Evolutionary conservation across 2,329 filamentous ascomycete genomes (phyloP).

Genomic region (Aspergillus cejpii): DNA sequence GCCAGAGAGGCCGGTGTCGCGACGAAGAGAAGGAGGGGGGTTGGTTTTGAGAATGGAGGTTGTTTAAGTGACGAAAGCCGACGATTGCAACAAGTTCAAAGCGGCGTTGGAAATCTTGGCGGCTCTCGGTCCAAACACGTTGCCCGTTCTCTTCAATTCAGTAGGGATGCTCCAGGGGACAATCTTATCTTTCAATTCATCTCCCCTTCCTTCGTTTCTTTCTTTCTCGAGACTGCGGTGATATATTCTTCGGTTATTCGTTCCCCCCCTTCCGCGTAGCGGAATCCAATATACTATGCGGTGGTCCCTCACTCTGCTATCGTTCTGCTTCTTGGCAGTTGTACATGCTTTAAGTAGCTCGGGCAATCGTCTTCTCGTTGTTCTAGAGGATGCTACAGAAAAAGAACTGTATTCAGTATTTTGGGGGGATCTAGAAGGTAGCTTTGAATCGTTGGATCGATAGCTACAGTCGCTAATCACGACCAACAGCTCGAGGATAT

Average conservation of each 20-base stretch:
- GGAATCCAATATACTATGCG: constrained; percentile 54
- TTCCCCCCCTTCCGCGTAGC: constrained; percentile 30
- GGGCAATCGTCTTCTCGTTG: constrained; percentile 73
- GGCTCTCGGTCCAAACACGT: constrained; percentile 39
- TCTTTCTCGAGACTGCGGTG: constrained; percentile 12
- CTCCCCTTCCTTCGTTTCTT: constrained; percentile 4
- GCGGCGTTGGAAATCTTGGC: constrained; percentile 35
- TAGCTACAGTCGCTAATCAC: constrained; percentile 11
- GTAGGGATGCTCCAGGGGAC: constrained; percentile 1
- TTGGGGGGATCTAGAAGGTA: constrained; percentile 45
- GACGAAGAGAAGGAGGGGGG: constrained; percentile 9
- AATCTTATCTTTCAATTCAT: constrained; percentile 10
- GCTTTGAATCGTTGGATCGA: constrained; percentile 4
- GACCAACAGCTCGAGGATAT: constrained; percentile 67
- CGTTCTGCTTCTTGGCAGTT: constrained; percentile 52
- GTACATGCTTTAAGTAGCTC: constrained; percentile 67
- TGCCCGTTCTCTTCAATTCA: constrained; percentile 29
- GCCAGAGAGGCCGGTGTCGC: constrained; percentile 4
- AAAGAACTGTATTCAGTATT: constrained; percentile 80
- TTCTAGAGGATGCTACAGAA: constrained; percentile 75
- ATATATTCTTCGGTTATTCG: constrained; percentile 13
- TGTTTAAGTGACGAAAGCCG: constrained; percentile 27
- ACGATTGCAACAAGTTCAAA: constrained; percentile 19
- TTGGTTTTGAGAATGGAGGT: constrained; percentile 19
- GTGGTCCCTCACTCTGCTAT: constrained; percentile 64